Percentiles rank a stretch among this genome's conserved stretches.
phyloP scores from a whole-genome alignment of 768 basidiomycete genomes.

The Exsudoporus frostii region DNA sequence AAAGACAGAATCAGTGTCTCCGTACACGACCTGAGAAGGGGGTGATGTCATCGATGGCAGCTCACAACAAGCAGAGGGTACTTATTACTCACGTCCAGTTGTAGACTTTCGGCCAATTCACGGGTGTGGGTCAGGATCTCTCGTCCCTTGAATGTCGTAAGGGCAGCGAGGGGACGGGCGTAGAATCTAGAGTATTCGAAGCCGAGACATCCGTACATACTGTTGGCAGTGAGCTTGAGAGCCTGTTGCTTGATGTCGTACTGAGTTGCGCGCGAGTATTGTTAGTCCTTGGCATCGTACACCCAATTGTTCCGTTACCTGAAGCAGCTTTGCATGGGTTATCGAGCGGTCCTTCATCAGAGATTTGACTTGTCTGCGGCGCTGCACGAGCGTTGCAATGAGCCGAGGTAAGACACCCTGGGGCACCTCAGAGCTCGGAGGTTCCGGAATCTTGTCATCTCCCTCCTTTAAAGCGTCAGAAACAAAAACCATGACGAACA shows the following conservation, averaged over 20 bases:
- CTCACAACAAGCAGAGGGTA: not conserved
- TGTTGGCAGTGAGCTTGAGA: constrained; percentile 96
- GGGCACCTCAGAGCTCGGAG: constrained; percentile 63
- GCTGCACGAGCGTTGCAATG: constrained; percentile 92
- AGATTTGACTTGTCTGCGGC: constrained; percentile 86
- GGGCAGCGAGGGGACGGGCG: constrained; percentile 91
- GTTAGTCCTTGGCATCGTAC: not conserved
- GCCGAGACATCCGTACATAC: constrained; percentile 99
- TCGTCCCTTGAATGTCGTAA: constrained; percentile 97
- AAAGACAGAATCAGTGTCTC: constrained; percentile 98
- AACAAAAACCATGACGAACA: not conserved
- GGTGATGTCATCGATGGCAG: not conserved
- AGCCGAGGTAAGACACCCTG: constrained; percentile 96
- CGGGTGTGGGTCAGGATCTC: constrained; percentile 93
- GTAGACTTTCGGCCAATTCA: constrained; percentile 86
- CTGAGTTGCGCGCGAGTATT: constrained; percentile 36
- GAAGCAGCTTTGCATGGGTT: constrained; percentile 71
- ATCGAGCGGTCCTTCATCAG: constrained; percentile 88
- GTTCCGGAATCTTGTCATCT: constrained; percentile 88
- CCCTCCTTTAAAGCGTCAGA: constrained; percentile 38
- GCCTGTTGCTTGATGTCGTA: constrained; percentile 98
- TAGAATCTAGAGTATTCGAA: constrained; percentile 97
- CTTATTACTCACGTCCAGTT: constrained; percentile 74
- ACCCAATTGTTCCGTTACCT: constrained; percentile 48
- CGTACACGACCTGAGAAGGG: constrained; percentile 82